Base-by-base conservation (phyloP, 2,329 filamentous ascomycete genomes). In the Pseudocercospora cruenta region DNA sequence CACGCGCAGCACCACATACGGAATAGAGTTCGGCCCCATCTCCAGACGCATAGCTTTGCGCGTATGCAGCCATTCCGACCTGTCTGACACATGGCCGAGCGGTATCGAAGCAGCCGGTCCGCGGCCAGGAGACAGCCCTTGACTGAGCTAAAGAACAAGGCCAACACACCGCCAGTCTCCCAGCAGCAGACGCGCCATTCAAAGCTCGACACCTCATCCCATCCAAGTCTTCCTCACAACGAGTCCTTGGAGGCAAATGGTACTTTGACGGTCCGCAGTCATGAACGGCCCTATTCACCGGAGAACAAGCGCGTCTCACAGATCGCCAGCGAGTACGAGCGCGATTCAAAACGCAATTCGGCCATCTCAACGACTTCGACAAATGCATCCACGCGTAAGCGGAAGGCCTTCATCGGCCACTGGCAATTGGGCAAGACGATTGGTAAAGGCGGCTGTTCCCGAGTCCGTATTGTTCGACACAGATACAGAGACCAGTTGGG, bases 361-460 rank as follows among this genome's bases (percentile, higher is more conserved):
- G 80, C 83, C 4, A 80, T 87, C 43, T 88, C 87, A 0, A 86
- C 84, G 2, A 79, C 82, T 0, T 88, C 86, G 5, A 85, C 85
- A 2, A 80, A 83, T 58, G 85, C 83, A 3, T 85, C 82, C 3
- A 76, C 75, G 28, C 84, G 82, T 61, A 77, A 74, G 61, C 81
- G 84, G 4, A 84, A 85, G 68, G 92, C 90, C 10, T 90, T 93
- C 73, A 92, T 99, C 73, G 95, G 95, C 0, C 94, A 94, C 70
- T 99, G 95, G 95, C 89, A 94, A 71, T 82, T 99, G 3, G 95
- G 95, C 6, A 93, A 88, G 77, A 96, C 92, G 0, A 84, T 99
- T 28, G 95, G 95, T 0, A 91, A 92, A 72, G 95, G 95, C 2
- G 93, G 94, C 1, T 96, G 93, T 58, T 94, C 93, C 14, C 88